A percentile compares a stretch with the other conserved stretches of the same genome.
Evolutionary conservation across 192 early-diverging fungal genomes (phyloP).

Genomic region (Backusella sp.): DNA sequence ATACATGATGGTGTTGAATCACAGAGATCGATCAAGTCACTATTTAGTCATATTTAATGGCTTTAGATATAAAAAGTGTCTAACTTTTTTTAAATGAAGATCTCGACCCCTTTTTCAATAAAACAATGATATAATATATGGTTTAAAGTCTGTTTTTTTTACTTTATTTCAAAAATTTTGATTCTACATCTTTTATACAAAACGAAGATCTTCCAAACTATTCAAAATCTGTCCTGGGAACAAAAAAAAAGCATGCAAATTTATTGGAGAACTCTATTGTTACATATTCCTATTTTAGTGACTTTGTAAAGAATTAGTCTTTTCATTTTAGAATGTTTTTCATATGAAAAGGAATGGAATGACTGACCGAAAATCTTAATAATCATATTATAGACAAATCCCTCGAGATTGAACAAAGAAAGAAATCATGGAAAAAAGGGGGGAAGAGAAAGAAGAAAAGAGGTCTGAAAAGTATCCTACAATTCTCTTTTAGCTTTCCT

Average conservation of each 20-base stretch:
- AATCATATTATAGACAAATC: not conserved
- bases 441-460: not conserved
- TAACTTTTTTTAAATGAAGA: not conserved
- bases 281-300: constrained; percentile 1
- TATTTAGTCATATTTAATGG: not conserved
- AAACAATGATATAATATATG: not conserved
- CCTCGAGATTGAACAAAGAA: not conserved
- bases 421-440: not conserved
- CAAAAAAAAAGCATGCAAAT: not conserved
- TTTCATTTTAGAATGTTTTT: not conserved
- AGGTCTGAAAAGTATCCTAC: not conserved
- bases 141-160: not conserved
- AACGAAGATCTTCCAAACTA: not conserved
- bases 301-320: not conserved
- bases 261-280: not conserved
- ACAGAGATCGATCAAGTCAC: not conserved
- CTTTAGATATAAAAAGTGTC: not conserved
- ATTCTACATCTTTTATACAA: not conserved
- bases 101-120: not conserved
- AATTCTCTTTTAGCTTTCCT: not conserved
- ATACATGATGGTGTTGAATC: not conserved
- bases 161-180: not conserved
- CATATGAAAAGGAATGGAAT: not conserved
- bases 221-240: constrained; percentile 1
- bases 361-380: not conserved